These are phyloP conservation scores for Penicillium nordicum DNA, from an alignment of 2,329 filamentous ascomycete species.

Conservation along the genomic window DNA sequence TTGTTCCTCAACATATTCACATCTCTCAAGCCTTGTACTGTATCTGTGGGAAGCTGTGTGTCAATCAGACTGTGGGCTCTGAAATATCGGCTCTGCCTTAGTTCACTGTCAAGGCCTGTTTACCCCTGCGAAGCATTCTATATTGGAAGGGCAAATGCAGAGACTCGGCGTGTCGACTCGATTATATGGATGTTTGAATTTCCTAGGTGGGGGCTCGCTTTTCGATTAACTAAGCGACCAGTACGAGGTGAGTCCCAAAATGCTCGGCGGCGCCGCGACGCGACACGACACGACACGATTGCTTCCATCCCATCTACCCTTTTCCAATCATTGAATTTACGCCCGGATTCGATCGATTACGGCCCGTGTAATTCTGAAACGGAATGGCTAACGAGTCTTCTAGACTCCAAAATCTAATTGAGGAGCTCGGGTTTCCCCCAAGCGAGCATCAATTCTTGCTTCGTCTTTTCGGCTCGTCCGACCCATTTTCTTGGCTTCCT, in stretches of 20 bases:
- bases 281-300: not conserved
- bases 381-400: not conserved
- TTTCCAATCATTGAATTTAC: not conserved
- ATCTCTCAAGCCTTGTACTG: not conserved
- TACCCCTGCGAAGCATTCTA: not conserved
- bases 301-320: not conserved
- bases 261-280: not conserved
- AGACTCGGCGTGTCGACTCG: not conserved
- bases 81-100: not conserved
- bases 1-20: not conserved
- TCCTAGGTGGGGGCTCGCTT: not conserved
- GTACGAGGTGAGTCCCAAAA: not conserved
- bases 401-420: not conserved
- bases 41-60: not conserved
- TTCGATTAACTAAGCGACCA: not conserved
- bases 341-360: not conserved
- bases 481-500: slow-evolving; percentile 1
- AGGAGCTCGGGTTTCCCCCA: not conserved
- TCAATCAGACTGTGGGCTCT: not conserved
- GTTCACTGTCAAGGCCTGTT: not conserved
- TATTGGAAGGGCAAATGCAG: not conserved
- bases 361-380: not conserved
- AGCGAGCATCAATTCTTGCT: slow-evolving; percentile 1
- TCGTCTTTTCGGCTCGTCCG: not conserved
- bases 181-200: not conserved